These are phyloP conservation scores for Penicillium hordei DNA, from an alignment of 2,329 filamentous ascomycete species.

Conservation along the genomic window DNA sequence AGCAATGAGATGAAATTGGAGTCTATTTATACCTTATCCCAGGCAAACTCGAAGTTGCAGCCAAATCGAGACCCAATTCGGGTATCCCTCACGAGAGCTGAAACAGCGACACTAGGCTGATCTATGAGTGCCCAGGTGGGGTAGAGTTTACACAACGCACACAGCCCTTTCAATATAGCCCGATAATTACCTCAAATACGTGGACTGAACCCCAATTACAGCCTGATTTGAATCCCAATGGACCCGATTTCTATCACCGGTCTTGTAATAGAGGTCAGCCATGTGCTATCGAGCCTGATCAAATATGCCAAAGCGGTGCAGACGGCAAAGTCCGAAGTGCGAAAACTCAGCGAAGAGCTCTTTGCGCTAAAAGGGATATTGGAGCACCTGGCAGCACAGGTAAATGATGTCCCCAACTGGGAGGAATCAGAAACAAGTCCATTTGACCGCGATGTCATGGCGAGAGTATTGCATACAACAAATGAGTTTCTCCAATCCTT, in stretches of 20 bases:
- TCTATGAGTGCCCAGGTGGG: slow-evolving; percentile 5
- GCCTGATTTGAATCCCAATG: slow-evolving; percentile 3
- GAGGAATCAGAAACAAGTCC: slow-evolving; percentile 4
- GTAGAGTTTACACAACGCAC: slow-evolving; percentile 3
- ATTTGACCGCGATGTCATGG: slow-evolving; percentile 15
- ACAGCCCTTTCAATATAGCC: neutral
- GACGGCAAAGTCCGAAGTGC: slow-evolving; percentile 19
- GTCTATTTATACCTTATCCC: neutral
- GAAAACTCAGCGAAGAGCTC: slow-evolving; percentile 20
- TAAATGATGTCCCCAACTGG: neutral
- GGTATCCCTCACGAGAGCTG: neutral
- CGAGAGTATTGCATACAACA: slow-evolving; percentile 14
- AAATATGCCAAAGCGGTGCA: slow-evolving; percentile 18
- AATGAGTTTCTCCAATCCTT: slow-evolving; percentile 17
- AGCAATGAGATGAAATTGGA: neutral
- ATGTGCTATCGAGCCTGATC: slow-evolving; percentile 17
- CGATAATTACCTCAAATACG: neutral
- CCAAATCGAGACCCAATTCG: neutral
- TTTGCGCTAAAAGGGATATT: slow-evolving; percentile 22
- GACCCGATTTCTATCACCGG: slow-evolving; percentile 22
- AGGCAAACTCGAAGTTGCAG: neutral
- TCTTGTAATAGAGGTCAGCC: slow-evolving; percentile 18
- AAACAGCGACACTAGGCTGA: neutral
- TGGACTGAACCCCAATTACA: neutral
- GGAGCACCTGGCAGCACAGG: slow-evolving; percentile 14